A percentile compares a stretch with the other conserved stretches of the same genome.
These are phyloP conservation scores for Leptodontidium sp. DNA, from an alignment of 2,329 filamentous ascomycete species.

Conservation along the genomic window DNA sequence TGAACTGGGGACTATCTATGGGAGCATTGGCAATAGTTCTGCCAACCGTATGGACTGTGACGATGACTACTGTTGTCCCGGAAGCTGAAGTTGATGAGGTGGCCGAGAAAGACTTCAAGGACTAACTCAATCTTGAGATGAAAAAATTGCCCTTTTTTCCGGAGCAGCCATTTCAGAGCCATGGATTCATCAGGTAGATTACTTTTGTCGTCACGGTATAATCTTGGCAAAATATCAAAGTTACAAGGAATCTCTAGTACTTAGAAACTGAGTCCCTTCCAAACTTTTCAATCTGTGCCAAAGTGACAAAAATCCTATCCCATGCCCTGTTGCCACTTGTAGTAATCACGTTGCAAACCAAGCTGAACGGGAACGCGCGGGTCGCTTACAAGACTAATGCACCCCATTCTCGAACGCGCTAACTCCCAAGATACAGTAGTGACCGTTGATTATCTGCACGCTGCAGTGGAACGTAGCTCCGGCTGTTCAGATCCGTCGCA, in stretches of 20 bases:
- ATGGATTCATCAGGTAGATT: too few species aligned
- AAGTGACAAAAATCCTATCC: neutral
- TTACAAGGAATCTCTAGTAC: too few species aligned
- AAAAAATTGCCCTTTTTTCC: too few species aligned
- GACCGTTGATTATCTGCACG: neutral
- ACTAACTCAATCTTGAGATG: neutral
- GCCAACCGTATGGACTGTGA: slow-evolving; percentile 3
- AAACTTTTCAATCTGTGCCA: too few species aligned
- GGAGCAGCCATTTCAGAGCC: too few species aligned
- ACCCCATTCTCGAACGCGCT: neutral
- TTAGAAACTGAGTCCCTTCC: too few species aligned
- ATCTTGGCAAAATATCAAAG: too few species aligned
- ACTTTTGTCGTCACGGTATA: too few species aligned
- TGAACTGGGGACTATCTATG: slow-evolving; percentile 1
- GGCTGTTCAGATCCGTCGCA: neutral
- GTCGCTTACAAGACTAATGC: neutral
- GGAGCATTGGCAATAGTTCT: neutral
- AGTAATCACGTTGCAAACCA: neutral
- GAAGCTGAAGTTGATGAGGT: slow-evolving; percentile 5
- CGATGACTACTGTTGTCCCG: neutral
- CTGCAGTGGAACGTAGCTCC: slow-evolving; percentile 1
- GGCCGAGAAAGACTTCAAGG: neutral
- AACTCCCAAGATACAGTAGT: neutral
- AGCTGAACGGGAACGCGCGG: neutral
- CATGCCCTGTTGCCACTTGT: neutral